Base-by-base conservation (phyloP, 1,284 basidiomycete species). In the Wolfiporia cocos region DNA sequence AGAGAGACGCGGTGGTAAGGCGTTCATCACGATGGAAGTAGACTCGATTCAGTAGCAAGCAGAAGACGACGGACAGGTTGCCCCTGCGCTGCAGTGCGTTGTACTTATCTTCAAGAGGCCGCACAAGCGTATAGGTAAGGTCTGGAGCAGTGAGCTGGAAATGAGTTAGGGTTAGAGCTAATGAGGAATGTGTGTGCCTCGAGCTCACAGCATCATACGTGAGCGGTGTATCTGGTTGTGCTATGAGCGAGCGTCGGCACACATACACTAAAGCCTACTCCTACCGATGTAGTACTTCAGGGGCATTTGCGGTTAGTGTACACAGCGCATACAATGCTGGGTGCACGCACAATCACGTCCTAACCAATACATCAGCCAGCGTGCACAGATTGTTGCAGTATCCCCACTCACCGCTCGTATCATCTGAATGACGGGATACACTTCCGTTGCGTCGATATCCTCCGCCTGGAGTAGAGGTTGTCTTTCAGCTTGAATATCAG, bases 1-100 rank as follows among this genome's bases (percentile, higher is more conserved):
- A 93, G 23, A 97, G 65, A 1, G 84, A 73, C 14, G 72, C 63
- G 44, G 83, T 75, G 21, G 74, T 65, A 56, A 87, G 64, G 64
- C 82, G 73, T 50, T 81, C 67, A 61, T 91, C 86, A 20, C 85
- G 78, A 18, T 81, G 62, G 62, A 96, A 96, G 62, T 94, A 81
- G 10, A 93, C 80, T 34, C 89, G 81, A 62, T 92, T 95, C 42
- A 97, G 69, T 9, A 97, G 78, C 45, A 94, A 76, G 54, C 90
- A 92, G 62, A 96, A 96, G 5, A 92, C 84, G 43, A 90, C 66
- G 21, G 84, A 77, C 58, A 78, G 74, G 62, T 87, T 87, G 15
- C 81, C 81, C 36, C 66, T 58, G 18, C 69, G 71, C 55, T 86
- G 82, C 24, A 86, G 62, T 10, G 66, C 64, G 29, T 70, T 66